Evolutionary conservation across 352 stramenopile genomes (phyloP), one percentile per base, ranked within the genome.

Genomic region (Pythium volutum): DNA sequence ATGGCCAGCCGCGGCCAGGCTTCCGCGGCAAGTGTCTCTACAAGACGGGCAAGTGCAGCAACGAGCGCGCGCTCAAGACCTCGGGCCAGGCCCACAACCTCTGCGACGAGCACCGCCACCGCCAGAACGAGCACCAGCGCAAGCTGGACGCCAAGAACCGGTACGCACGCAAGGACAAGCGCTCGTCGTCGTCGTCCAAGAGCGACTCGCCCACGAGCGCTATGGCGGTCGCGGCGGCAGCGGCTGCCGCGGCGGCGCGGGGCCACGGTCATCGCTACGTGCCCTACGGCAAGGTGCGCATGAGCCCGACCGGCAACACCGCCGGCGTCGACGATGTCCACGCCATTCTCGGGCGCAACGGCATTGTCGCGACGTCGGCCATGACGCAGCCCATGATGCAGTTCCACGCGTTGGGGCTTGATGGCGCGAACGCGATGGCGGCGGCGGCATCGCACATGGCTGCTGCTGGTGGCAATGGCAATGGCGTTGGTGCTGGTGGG

Each of bases 121-220:
- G 80, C 38, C 85, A 94, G 73, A 94, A 94, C 62, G 71, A 89
- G 66, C 84, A 94, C 70, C 85, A 94, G 77, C 85, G 85, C 70
- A 92, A 93, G 66, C 79, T 94, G 23, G 85, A 94, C 65, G 79
- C 78, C 55, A 94, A 94, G 70, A 88, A 91, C 62, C 85, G 85
- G 45, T 64, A 75, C 36, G 64, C 82, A 52, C 86, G 87, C 59
- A 84, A 76, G 62, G 80, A 88, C 58, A 86, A 82, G 56, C 73
- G 55, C 56, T 16, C 49, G 20, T 20, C 38, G 47, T 12, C 26
- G 31, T n/a, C 47, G 33, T 11, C 31, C 53, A 61, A 67, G 22
- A 46, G 48, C 45, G 52, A 62, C 41, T 60, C 58, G 47, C 59
- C 48, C 46, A 71, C 59, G 22, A 64, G 46, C 55, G 25, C 39